Conservation (phyloP, 305 asterid species). For the Euphrasia arctica region DNA sequence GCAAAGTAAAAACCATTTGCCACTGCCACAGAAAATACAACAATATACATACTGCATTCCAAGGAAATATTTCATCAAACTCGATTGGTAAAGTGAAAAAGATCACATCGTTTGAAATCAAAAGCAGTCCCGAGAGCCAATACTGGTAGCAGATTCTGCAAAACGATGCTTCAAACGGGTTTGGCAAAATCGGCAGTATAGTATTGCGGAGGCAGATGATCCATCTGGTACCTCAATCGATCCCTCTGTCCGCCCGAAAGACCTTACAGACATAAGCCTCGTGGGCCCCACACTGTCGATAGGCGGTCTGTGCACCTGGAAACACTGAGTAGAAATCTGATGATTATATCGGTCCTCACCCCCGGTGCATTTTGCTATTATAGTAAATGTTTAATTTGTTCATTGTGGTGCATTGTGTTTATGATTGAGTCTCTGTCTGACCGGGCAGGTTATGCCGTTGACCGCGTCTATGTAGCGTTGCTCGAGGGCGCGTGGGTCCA, state of each 20-base stretch:
- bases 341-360: conserved; percentile 33
- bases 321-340: conserved; percentile 28
- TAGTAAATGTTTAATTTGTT: conserved; percentile 23
- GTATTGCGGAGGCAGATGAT: conserved; percentile 34
- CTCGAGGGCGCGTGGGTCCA: not conserved
- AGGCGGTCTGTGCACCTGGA: conserved; percentile 36
- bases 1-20: too few relatives aligned
- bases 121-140: too few relatives aligned
- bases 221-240: conserved; percentile 40
- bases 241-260: conserved; percentile 53
- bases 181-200: conserved; percentile 28
- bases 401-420: conserved; percentile 29
- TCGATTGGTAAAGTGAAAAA: too few relatives aligned
- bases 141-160: too few relatives aligned
- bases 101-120: too few relatives aligned
- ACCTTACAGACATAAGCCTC: conserved; percentile 43
- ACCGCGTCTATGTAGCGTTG: not conserved
- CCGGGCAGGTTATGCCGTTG: not conserved
- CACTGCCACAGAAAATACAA: too few relatives aligned
- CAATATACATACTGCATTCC: too few relatives aligned
- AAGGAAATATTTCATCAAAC: too few relatives aligned
- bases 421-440: conserved; percentile 18
- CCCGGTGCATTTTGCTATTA: conserved; percentile 38
- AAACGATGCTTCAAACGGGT: conserved; percentile 23
- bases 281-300: conserved; percentile 41